Evolutionary conservation across 805 yeast species (phyloP).

Genomic region (Saccharomycopsis fibuligera): DNA sequence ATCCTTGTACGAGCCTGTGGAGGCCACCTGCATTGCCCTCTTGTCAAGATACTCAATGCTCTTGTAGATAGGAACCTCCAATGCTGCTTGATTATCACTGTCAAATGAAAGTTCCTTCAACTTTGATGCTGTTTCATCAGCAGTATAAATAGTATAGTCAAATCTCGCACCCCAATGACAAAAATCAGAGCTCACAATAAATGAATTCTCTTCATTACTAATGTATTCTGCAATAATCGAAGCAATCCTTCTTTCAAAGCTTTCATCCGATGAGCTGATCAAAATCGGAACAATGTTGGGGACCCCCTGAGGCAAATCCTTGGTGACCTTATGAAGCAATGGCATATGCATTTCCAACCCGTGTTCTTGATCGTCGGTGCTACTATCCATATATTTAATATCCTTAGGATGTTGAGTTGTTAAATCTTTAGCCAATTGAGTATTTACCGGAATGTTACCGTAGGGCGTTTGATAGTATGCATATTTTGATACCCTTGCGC

Average conservation of each 20-base stretch:
- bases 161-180: constrained; percentile 89
- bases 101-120: constrained; percentile 20
- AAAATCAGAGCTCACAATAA: constrained; percentile 83
- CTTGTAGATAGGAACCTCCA: constrained; percentile 48
- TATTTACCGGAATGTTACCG: constrained; percentile 68
- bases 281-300: constrained; percentile 70
- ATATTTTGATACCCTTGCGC: constrained; percentile 49
- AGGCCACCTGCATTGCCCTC: constrained; percentile 57
- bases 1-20: constrained; percentile 44
- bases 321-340: constrained; percentile 46
- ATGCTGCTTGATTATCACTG: not conserved
- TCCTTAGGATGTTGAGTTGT: constrained; percentile 28
- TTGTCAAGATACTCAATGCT: constrained; percentile 72
- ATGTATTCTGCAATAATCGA: constrained; percentile 46
- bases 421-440: constrained; percentile 34
- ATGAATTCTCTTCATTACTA: constrained; percentile 49
- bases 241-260: constrained; percentile 41
- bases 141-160: constrained; percentile 48
- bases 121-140: constrained; percentile 21
- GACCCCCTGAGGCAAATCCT: constrained; percentile 27
- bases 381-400: constrained; percentile 45
- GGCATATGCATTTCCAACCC: constrained; percentile 95
- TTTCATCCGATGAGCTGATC: constrained; percentile 55
- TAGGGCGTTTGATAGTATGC: constrained; percentile 70
- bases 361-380: constrained; percentile 78